phyloP scores from a whole-genome alignment of 1,139 yeast genomes.

The Nakaseomyces uthaithaninus region DNA sequence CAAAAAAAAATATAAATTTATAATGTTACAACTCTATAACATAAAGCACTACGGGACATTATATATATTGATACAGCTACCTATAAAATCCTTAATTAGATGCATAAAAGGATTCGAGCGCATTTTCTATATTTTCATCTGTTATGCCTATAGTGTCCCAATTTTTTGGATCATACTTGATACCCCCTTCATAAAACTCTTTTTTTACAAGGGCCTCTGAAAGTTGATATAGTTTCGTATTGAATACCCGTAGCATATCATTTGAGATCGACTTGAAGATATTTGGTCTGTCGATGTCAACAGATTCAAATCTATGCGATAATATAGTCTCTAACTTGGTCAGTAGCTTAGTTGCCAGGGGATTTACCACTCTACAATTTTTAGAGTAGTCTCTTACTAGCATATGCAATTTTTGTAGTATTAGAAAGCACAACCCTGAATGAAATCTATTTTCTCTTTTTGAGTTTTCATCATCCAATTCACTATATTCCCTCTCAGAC shows the following conservation, averaged over 20 bases:
- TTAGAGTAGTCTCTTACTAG: slow-evolving; percentile 27
- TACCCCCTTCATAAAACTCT: slow-evolving; percentile 25
- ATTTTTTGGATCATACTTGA: slow-evolving; percentile 11
- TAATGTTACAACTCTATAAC: slow-evolving; percentile 3
- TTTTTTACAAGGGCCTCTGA: slow-evolving; percentile 29
- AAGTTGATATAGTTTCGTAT: slow-evolving; percentile 20
- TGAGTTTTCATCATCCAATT: background rate
- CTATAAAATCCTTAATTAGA: background rate
- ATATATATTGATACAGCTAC: too few species aligned
- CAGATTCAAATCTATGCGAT: slow-evolving; percentile 13
- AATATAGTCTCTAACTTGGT: slow-evolving; percentile 16
- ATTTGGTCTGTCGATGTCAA: slow-evolving; percentile 6
- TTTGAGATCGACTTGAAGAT: slow-evolving; percentile 1
- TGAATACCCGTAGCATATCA: slow-evolving; percentile 14
- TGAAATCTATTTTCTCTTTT: slow-evolving; percentile 7
- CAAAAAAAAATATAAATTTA: too few species aligned
- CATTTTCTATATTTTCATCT: slow-evolving; percentile 15
- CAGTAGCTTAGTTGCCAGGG: slow-evolving; percentile 17
- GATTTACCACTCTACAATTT: slow-evolving; percentile 23
- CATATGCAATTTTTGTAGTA: slow-evolving; percentile 26
- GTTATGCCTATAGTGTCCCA: slow-evolving; percentile 22
- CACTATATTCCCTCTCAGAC: slow-evolving; percentile 5
- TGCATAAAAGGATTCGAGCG: slow-evolving; percentile 18
- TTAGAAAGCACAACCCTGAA: slow-evolving; percentile 10
- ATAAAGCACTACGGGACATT: background rate